These are phyloP conservation scores for Artemisia tridentata DNA, from an alignment of 129 eudicot genomes.

Conservation along the genomic window DNA sequence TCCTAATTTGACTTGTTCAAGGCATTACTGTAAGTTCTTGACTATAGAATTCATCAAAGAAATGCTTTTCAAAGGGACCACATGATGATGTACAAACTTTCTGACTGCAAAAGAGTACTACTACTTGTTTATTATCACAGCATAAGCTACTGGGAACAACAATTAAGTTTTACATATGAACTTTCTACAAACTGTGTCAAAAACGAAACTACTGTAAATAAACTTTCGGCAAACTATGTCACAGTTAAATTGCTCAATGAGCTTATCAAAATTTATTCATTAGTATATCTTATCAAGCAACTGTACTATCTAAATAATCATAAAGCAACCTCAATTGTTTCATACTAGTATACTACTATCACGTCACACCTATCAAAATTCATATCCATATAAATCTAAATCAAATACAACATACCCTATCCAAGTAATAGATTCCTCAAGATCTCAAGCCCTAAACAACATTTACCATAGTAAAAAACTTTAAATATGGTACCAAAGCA, in stretches of 20 bases:
- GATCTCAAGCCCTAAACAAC: neutral
- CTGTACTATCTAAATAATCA: neutral
- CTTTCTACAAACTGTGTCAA: neutral
- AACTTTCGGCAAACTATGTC: too few species aligned
- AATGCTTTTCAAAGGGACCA: too few species aligned
- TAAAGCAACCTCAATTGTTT: neutral
- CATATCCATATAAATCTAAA: neutral
- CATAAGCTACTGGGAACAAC: slow-evolving; percentile 4
- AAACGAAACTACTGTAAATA: neutral
- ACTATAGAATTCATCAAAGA: too few species aligned
- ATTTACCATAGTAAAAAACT: neutral
- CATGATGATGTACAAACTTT: too few species aligned
- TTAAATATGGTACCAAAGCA: too few species aligned
- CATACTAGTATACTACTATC: neutral
- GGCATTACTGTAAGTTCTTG: too few species aligned
- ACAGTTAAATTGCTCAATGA: too few species aligned
- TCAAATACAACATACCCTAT: neutral
- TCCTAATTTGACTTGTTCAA: too few species aligned
- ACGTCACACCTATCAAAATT: neutral
- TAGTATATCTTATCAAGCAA: too few species aligned
- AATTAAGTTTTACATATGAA: neutral
- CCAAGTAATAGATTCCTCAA: neutral
- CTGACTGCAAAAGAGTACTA: neutral
- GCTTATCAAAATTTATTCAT: too few species aligned
- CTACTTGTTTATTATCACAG: neutral